Conservation (phyloP, 1,284 basidiomycete genomes). For the Wolfiporia cocos region DNA sequence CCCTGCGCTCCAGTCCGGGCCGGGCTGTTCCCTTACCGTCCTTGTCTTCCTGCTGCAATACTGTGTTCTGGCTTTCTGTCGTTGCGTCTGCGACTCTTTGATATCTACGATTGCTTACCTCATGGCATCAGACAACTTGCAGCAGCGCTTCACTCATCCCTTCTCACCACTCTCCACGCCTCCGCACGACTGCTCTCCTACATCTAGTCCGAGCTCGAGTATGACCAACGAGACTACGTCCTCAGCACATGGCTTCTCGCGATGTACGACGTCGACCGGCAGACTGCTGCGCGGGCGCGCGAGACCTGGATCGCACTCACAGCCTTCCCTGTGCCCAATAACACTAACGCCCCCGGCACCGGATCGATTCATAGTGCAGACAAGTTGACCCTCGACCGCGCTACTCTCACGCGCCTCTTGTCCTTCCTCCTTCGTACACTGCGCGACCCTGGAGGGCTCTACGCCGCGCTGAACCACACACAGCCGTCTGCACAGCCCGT, state of each 20-base stretch:
- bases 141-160: conserved; percentile 60
- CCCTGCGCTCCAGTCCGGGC: too few species aligned
- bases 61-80: too few species aligned
- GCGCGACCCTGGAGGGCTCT: conserved; percentile 63
- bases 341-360: conserved; percentile 1
- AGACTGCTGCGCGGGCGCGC: conserved; percentile 45
- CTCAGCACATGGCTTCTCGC: conserved; percentile 80
- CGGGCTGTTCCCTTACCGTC: too few species aligned
- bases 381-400: conserved; percentile 33
- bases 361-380: too few species aligned
- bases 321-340: conserved; percentile 29
- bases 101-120: conserved; percentile 17
- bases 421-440: conserved; percentile 49
- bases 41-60: too few species aligned
- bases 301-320: conserved; percentile 50
- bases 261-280: conserved; percentile 68
- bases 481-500: conserved; percentile 32
- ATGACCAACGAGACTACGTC: conserved; percentile 60
- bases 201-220: too few species aligned
- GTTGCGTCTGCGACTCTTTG: conserved; percentile 50
- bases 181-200: conserved; percentile 13
- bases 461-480: conserved; percentile 64
- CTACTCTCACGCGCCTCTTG: conserved; percentile 30
- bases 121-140: conserved; percentile 72
- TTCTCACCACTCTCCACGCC: conserved; percentile 53